Conservation (phyloP, 192 early-diverging fungal genomes). For the Hyaloraphidium curvatum region DNA sequence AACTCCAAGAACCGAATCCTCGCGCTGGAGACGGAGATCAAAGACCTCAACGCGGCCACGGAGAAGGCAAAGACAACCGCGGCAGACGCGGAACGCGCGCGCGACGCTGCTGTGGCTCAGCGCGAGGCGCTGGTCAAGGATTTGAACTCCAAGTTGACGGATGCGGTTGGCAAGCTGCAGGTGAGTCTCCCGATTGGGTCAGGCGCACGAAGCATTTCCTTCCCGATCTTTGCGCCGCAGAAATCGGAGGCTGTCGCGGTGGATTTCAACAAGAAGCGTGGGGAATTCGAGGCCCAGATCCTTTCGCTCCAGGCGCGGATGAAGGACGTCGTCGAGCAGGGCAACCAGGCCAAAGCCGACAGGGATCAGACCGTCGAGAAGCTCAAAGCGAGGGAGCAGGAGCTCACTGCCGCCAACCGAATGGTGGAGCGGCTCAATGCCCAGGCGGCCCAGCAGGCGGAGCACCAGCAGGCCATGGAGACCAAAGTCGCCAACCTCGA, state of each 20-base stretch:
- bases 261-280: too few species aligned
- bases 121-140: not conserved
- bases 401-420: constrained; percentile 9
- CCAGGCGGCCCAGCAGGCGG: not conserved
- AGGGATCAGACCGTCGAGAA: not conserved
- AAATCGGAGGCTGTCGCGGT: not conserved
- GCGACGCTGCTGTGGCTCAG: not conserved
- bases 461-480: constrained; percentile 9
- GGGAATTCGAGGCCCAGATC: too few species aligned
- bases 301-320: not conserved
- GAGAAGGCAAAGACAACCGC: too few species aligned
- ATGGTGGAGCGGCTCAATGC: constrained; percentile 2
- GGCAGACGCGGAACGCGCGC: not conserved
- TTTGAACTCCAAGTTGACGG: too few species aligned
- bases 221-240: too few species aligned
- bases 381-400: constrained; percentile 5
- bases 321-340: not conserved
- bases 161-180: too few species aligned
- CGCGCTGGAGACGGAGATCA: not conserved
- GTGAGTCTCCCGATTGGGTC: too few species aligned
- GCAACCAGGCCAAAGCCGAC: too few species aligned
- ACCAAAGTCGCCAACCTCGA: constrained; percentile 23
- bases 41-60: not conserved
- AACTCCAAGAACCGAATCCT: constrained; percentile 21
- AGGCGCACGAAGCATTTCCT: too few species aligned